These are phyloP conservation scores for Claviceps monticola DNA, from an alignment of 2,329 filamentous ascomycete species.

Conservation along the genomic window DNA sequence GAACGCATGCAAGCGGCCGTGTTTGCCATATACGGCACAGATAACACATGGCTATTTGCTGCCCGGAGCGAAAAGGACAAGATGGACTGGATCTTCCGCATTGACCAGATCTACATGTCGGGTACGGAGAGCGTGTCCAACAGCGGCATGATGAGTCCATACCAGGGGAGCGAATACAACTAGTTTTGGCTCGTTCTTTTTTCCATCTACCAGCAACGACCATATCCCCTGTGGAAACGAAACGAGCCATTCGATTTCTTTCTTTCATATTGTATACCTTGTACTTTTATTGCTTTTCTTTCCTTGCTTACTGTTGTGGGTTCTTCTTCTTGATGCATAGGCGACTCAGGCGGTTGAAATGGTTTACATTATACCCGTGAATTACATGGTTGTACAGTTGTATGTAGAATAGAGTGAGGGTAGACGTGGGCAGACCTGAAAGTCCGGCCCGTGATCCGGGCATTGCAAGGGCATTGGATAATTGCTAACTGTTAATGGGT, in stretches of 20 bases:
- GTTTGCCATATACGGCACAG: constrained; percentile 86
- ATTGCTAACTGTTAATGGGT: background rate
- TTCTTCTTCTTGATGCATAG: background rate
- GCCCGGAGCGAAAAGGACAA: constrained; percentile 82
- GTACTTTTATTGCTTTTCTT: background rate
- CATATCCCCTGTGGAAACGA: background rate
- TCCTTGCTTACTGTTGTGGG: background rate
- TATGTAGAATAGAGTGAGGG: background rate
- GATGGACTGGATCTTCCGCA: constrained; percentile 90
- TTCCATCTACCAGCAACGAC: background rate
- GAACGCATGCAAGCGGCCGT: constrained; percentile 55
- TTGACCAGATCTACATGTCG: constrained; percentile 64
- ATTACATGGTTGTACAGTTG: background rate
- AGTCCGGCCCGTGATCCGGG: background rate
- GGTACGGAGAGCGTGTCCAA: constrained; percentile 27
- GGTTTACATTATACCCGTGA: constrained; percentile 3
- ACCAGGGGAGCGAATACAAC: constrained; percentile 18
- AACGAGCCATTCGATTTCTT: background rate
- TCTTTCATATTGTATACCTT: background rate
- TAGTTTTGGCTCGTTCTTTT: constrained; percentile 4
- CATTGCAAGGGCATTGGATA: background rate
- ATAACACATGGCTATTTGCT: constrained; percentile 92
- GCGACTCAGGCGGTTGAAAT: constrained; percentile 3
- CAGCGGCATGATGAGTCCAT: constrained; percentile 24
- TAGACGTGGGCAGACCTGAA: background rate